These are phyloP conservation scores for Candida caryicola DNA, from an alignment of 805 yeast species.

Conservation along the genomic window DNA sequence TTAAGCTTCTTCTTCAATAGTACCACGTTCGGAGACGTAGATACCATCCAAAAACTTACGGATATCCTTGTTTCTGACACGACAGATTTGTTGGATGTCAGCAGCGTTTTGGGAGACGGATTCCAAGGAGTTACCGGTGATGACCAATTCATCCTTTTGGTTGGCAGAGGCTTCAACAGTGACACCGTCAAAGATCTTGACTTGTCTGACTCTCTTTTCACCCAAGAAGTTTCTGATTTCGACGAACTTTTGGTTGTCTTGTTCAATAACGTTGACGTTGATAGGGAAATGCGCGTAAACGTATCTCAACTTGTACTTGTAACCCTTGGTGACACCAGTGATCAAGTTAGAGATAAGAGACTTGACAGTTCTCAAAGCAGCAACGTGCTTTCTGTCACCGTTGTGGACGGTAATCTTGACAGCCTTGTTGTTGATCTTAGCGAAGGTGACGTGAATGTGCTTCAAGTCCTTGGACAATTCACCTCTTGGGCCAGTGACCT, in stretches of 20 bases:
- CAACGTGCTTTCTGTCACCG: conserved; percentile 99
- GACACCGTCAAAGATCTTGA: conserved; percentile 88
- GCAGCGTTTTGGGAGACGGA: conserved; percentile 98
- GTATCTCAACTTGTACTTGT: conserved; percentile 99
- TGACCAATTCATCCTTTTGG: conserved; percentile 92
- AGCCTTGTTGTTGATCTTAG: conserved; percentile 65
- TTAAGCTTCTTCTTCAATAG: conserved; percentile 64
- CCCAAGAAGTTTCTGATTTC: conserved; percentile 99
- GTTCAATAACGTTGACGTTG: conserved; percentile 87
- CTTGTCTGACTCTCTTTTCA: conserved; percentile 94
- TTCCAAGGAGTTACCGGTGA: conserved; percentile 94
- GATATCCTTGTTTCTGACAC: conserved; percentile 99
- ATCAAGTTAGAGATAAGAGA: conserved; percentile 90
- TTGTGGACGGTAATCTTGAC: conserved; percentile 92
- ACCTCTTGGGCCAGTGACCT: conserved; percentile 98
- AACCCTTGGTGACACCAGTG: conserved; percentile 99
- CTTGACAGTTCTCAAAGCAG: conserved; percentile 98
- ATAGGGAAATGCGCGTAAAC: conserved; percentile 99
- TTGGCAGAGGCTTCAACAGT: conserved; percentile 72
- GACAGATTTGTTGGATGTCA: conserved; percentile 95
- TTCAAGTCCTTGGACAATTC: conserved; percentile 81
- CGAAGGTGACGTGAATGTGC: conserved; percentile 93
- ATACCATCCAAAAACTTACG: conserved; percentile 99
- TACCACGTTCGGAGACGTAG: conserved; percentile 95
- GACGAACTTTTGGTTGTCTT: conserved; percentile 69